Evolutionary conservation across 1,139 yeast genomes (phyloP), one percentile per base, ranked within the genome.

Genomic region (Candida sp.): DNA sequence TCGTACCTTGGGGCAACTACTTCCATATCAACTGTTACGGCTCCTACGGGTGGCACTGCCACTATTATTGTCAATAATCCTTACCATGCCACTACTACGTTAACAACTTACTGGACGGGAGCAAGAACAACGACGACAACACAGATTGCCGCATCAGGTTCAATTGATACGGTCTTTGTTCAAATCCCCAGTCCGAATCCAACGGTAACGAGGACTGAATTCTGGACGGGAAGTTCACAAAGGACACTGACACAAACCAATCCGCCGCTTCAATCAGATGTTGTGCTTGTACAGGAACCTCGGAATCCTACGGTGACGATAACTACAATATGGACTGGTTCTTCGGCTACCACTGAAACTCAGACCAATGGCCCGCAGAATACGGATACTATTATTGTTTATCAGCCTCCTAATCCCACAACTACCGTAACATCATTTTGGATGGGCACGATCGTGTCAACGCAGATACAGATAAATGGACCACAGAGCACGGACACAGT

Each of bases 221-320:
- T 41, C 27, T 41, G 44, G 44, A 30, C 44, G 22, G 35, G 35
- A 3, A 17, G 9, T 17, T 7, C 12, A 3, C 11, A 40, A 7
- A 25, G 53, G 5, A 47, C 55, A 45, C 50, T 22, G 1, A 59
- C 62, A 23, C 8, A 45, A 43, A 31, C 22, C 11, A 35, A 48
- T 22, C 54, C 51, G 3, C 58, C 58, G n/a, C 35, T 4, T 4
- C 26, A 31, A 6, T 60, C 65, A 3, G 58, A 58, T 45, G 54
- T 61, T 23, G 63, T 63, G 4, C 48, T 57, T 34, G 58, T 65
- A 17, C 58, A 59, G 9, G 58, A 56, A n/a, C 68, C n/a, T n/a
- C n/a, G n/a, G n/a, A n/a, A n/a, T n/a, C n/a, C n/a, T n/a, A n/a
- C n/a, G n/a, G n/a, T n/a, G n/a, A n/a, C n/a, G n/a, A n/a, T n/a